These are phyloP conservation scores for Rhodotorula paludigena DNA, from an alignment of 768 basidiomycete genomes.

Conservation along the genomic window DNA sequence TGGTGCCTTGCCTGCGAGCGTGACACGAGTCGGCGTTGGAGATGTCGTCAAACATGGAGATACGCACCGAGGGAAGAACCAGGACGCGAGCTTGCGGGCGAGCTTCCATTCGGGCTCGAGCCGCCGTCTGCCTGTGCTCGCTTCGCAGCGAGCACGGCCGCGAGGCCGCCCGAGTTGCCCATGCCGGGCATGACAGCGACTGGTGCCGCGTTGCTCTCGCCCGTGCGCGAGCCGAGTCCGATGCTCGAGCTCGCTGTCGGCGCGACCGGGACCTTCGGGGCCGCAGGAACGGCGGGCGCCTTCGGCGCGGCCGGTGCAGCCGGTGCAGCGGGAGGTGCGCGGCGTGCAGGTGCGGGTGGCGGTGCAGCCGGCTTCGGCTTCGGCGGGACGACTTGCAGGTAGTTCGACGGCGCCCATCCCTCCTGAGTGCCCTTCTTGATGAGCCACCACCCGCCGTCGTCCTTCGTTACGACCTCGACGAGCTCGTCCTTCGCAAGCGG, in stretches of 20 bases:
- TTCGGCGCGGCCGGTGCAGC: constrained; percentile 40
- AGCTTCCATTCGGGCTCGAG: constrained; percentile 46
- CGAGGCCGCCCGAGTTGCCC: constrained; percentile 43
- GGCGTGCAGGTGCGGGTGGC: constrained; percentile 62
- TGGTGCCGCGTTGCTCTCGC: constrained; percentile 67
- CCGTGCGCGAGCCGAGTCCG: constrained; percentile 50
- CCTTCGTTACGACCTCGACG: constrained; percentile 85
- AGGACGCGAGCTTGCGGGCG: constrained; percentile 49
- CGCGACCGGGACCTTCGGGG: constrained; percentile 45
- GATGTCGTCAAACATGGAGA: constrained; percentile 50
- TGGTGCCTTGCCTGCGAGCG: constrained; percentile 52
- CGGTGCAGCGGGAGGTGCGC: constrained; percentile 49
- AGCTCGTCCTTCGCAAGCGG: constrained; percentile 80
- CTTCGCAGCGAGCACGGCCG: constrained; percentile 39
- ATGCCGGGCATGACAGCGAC: constrained; percentile 77
- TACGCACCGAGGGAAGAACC: constrained; percentile 48
- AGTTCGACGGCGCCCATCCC: constrained; percentile 83
- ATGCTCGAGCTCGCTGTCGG: constrained; percentile 27
- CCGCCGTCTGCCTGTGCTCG: constrained; percentile 27
- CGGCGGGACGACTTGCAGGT: constrained; percentile 65
- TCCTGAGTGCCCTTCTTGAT: constrained; percentile 75
- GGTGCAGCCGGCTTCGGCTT: constrained; percentile 56
- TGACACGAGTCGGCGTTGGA: constrained; percentile 29
- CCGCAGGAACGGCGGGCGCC: constrained; percentile 26
- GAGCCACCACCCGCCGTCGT: constrained; percentile 97